Evolutionary conservation across 331 rosid species (phyloP).

Genomic region (Telfairia occidentalis): DNA sequence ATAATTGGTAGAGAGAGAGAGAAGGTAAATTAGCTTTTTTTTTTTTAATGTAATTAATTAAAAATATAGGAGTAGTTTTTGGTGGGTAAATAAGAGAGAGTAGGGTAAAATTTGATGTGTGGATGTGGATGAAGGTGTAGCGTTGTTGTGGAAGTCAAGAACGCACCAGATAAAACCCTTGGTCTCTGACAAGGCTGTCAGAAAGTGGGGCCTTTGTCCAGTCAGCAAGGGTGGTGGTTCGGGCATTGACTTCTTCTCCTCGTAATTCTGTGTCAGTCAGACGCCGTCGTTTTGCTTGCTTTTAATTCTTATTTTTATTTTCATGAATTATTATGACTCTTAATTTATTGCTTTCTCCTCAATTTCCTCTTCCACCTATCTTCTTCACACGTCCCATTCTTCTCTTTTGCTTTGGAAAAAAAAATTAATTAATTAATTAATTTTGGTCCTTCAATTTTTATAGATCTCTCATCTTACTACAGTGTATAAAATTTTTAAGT

Average conservation of each 20-base stretch:
- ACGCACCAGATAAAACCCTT: conserved; percentile 90
- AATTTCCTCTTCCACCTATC: background rate
- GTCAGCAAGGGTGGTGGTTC: conserved; percentile 79
- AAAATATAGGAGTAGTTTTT: conserved; percentile 4
- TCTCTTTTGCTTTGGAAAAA: background rate
- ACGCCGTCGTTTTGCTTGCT: background rate
- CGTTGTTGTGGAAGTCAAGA: conserved; percentile 86
- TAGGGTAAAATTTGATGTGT: background rate
- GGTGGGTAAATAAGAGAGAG: background rate
- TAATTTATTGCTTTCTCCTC: conserved; percentile 4
- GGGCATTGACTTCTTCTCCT: conserved; percentile 99
- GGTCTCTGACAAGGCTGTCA: conserved; percentile 27
- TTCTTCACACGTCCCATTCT: background rate
- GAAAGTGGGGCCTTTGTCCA: conserved; percentile 25
- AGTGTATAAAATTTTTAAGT: too few relatives aligned
- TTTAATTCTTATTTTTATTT: background rate
- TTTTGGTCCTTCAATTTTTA: too few relatives aligned
- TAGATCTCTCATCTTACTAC: too few relatives aligned
- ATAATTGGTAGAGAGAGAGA: background rate
- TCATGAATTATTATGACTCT: conserved; percentile 9
- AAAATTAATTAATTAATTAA: too few relatives aligned
- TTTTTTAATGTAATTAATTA: conserved; percentile 4
- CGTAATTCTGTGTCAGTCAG: conserved; percentile 24
- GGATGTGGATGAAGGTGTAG: conserved; percentile 13
- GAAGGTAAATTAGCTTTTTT: conserved; percentile 4